Percentiles rank a stretch among this genome's conserved stretches.
These are phyloP conservation scores for Dicorynia guianensis DNA, from an alignment of 306 rosid species.

Conservation along the genomic window DNA sequence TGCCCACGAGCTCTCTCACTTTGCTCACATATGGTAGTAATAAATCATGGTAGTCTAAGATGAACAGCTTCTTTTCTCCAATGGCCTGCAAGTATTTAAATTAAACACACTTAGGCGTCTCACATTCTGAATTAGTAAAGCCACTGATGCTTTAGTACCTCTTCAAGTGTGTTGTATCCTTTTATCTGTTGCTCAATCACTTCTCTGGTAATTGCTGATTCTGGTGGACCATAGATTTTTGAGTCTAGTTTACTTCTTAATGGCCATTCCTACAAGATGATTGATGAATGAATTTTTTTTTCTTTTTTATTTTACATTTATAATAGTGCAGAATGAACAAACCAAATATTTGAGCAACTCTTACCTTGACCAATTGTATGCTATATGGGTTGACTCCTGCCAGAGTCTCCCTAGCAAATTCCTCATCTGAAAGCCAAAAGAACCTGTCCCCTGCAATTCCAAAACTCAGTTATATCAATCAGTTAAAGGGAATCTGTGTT, in stretches of 20 bases:
- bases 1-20: constrained; percentile 50
- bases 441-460: constrained; percentile 70
- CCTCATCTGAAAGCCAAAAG: constrained; percentile 85
- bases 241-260: constrained; percentile 50
- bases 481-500: not conserved
- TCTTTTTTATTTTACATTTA: too few relatives aligned
- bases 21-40: constrained; percentile 57
- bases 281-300: not conserved
- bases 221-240: constrained; percentile 51
- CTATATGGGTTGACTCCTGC: constrained; percentile 59
- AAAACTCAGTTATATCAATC: constrained; percentile 12
- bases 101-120: not conserved
- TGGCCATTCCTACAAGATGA: constrained; percentile 56
- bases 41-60: constrained; percentile 59
- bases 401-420: constrained; percentile 64
- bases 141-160: constrained; percentile 38
- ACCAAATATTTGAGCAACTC: not conserved
- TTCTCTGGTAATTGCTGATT: constrained; percentile 61
- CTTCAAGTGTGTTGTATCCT: constrained; percentile 48
- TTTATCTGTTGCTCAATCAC: constrained; percentile 47
- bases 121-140: not conserved
- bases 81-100: constrained; percentile 43
- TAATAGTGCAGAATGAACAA: not conserved
- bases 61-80: constrained; percentile 49
- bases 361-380: constrained; percentile 54